Base-by-base conservation (phyloP, 108 stramenopile species). In the Nitzschia sp. region DNA sequence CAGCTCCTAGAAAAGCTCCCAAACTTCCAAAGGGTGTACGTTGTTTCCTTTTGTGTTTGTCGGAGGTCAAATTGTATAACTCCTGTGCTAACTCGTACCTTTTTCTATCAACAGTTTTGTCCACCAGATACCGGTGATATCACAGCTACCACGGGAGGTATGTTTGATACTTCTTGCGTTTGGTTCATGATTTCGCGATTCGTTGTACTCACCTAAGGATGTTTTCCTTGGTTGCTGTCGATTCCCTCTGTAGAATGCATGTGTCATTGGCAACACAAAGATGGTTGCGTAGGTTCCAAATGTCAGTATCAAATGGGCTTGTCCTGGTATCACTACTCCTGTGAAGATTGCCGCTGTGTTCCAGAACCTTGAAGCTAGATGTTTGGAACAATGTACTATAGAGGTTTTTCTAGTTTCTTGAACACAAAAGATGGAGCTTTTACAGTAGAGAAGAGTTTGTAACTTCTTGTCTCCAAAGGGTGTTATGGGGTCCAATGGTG, bases 191-290 rank as follows among this genome's bases (percentile, higher is more conserved):
- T 9, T 65, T 46, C 17, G 6, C 41, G 25, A 48, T 44, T 50
- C 19, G 15, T 19, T 39, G 64, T 57, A n/a, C 19, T 25, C 19
- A 48, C 19, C 24, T 46, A 20, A 57, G 3, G 43, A 43, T 12
- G n/a, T 10, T 10, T 24, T 29, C 44, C 46, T 59, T 34, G 40
- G 14, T 44, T 60, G 22, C 34, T 20, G 29, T 48, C n/a, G 37
- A 3, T 55, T 55, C 21, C 38, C n/a, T 39, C n/a, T 6, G 10
- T 71, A 83, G 91, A 92, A 69, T 92, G 91, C 86, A 92, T 92
- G 86, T 92, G 91, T 73, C 76, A 88, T 65, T 89, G 87, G 87
- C 86, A 92, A 71, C 81, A 86, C 64, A 83, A 82, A 55, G 77
- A 86, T 62, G 88, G 86, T 7, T 92, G 91, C 63, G 75, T 72